phyloP scores from a whole-genome alignment of 371 early-diverging fungal species.

The Sporodiniella umbellata region DNA sequence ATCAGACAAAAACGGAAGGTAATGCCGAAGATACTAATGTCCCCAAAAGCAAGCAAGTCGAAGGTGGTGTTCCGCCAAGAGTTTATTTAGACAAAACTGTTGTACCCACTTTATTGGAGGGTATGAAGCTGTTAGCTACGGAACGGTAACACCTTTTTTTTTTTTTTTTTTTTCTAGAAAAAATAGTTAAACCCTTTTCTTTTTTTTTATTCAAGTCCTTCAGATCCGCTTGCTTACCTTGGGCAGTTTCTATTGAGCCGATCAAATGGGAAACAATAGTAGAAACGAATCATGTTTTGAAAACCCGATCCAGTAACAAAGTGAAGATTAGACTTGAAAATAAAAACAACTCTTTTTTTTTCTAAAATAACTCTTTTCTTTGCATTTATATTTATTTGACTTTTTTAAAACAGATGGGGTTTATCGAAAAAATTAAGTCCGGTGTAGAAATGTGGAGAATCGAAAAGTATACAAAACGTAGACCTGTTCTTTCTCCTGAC shows the following conservation, averaged over 20 bases:
- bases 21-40: too few species aligned
- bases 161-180: too few species aligned
- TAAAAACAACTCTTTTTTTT: neutral
- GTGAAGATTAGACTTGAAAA: neutral
- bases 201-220: constrained; percentile 24
- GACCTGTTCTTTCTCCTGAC: constrained; percentile 55
- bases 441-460: constrained; percentile 65
- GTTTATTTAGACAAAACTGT: constrained; percentile 61
- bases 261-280: constrained; percentile 12
- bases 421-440: constrained; percentile 58
- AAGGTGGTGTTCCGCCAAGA: constrained; percentile 40
- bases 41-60: constrained; percentile 1
- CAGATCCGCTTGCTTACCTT: constrained; percentile 43
- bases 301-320: neutral
- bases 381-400: neutral
- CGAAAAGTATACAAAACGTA: constrained; percentile 61
- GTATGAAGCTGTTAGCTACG: constrained; percentile 56
- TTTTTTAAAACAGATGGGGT: constrained; percentile 40
- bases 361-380: neutral
- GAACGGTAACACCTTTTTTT: constrained; percentile 48
- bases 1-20: too few species aligned
- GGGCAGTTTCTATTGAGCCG: constrained; percentile 39
- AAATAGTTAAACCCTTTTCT: neutral
- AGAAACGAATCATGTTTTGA: neutral
- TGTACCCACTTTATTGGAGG: constrained; percentile 59